phyloP scores from a whole-genome alignment of 2,329 filamentous ascomycete species.

The Beauveria varroae region DNA sequence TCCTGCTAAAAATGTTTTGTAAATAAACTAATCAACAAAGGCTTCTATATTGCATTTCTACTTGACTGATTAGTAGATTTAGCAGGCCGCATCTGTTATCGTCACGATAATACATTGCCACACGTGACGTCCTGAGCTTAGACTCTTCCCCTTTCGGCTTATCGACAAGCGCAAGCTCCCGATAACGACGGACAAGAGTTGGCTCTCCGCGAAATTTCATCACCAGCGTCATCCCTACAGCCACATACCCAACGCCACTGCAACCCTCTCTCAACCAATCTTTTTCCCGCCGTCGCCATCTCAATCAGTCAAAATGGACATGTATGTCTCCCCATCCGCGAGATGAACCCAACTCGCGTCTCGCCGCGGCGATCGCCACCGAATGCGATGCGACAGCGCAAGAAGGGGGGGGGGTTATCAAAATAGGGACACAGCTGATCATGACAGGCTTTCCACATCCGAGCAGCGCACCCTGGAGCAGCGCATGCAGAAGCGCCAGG shows the following conservation, averaged over 20 bases:
- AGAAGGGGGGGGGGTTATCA: no score
- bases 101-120: not conserved
- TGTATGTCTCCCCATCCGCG: constrained; percentile 11
- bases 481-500: constrained; percentile 95
- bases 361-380: not conserved
- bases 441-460: constrained; percentile 53
- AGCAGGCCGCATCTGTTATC: not conserved
- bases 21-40: no score
- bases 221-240: constrained; percentile 4
- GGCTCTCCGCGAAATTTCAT: constrained; percentile 8
- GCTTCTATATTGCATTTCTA: no score
- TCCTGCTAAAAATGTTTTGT: no score
- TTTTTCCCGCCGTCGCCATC: not conserved
- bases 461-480: constrained; percentile 91
- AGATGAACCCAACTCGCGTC: not conserved
- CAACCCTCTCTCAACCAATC: not conserved
- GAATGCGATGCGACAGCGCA: not conserved
- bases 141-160: constrained; percentile 6
- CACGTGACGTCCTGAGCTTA: not conserved
- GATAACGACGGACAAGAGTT: not conserved
- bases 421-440: not conserved
- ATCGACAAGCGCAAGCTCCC: constrained; percentile 6
- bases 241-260: not conserved
- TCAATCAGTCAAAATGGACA: constrained; percentile 18
- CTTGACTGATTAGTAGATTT: no score